Evolutionary conservation across 352 stramenopile species (phyloP).

Genomic region (Phytophthora sansomeana): DNA sequence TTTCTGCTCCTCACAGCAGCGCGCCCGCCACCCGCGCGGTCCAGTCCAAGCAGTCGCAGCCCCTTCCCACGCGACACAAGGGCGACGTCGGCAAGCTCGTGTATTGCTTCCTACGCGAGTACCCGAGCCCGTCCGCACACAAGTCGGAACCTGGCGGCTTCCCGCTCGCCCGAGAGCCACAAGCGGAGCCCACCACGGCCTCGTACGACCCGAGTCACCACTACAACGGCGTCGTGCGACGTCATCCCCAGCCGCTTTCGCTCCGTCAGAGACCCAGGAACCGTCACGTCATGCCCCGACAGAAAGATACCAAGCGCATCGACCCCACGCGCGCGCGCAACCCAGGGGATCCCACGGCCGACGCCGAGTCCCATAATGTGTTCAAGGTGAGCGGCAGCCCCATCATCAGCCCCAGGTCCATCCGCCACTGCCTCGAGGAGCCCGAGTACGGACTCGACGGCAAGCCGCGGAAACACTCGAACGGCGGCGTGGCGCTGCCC

Average conservation of each 20-base stretch:
- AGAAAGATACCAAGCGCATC: slow-evolving; percentile 65
- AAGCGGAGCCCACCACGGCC: slow-evolving; percentile 10
- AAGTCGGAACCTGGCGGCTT: slow-evolving; percentile 26
- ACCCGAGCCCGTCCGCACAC: slow-evolving; percentile 22
- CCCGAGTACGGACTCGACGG: slow-evolving; percentile 58
- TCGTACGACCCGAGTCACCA: slow-evolving; percentile 35
- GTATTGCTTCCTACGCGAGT: slow-evolving; percentile 45
- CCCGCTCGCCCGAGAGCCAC: slow-evolving; percentile 26
- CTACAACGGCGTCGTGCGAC: slow-evolving; percentile 28
- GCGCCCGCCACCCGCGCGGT: slow-evolving; percentile 29
- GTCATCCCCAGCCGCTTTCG: slow-evolving; percentile 13
- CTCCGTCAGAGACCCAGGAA: slow-evolving; percentile 10
- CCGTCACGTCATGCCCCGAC: slow-evolving; percentile 50
- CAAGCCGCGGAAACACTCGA: slow-evolving; percentile 44
- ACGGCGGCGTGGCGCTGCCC: slow-evolving; percentile 33
- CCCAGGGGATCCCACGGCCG: slow-evolving; percentile 26
- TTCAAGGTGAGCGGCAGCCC: slow-evolving; percentile 66
- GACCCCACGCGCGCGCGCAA: slow-evolving; percentile 41
- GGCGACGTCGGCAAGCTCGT: slow-evolving; percentile 45
- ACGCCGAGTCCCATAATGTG: slow-evolving; percentile 56
- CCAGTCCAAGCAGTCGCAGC: slow-evolving; percentile 28
- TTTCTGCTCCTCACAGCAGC: slow-evolving; percentile 22
- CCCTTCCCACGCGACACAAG: slow-evolving; percentile 25
- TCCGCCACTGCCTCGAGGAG: slow-evolving; percentile 71
- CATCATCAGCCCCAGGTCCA: slow-evolving; percentile 75